Evolutionary conservation across 2,329 filamentous ascomycete genomes (phyloP).

Genomic region (Alternaria sp.): DNA sequence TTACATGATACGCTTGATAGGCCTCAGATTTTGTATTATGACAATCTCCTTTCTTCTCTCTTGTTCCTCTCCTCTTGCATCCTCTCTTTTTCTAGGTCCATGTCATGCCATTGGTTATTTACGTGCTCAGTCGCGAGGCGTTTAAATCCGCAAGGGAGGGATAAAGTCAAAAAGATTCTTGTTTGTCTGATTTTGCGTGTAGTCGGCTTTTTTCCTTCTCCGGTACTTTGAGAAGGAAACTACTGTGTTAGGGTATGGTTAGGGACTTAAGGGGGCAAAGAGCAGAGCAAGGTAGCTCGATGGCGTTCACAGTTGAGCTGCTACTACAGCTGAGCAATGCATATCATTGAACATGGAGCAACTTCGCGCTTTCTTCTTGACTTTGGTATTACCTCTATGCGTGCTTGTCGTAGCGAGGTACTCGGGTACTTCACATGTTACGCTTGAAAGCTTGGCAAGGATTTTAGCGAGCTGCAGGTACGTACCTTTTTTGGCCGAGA

Average conservation of each 20-base stretch:
- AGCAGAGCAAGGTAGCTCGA: slow-evolving; percentile 15
- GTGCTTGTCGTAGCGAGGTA: background rate
- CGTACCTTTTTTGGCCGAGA: slow-evolving; percentile 16
- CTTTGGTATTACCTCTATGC: background rate
- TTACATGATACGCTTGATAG: slow-evolving; percentile 35
- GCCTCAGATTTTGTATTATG: slow-evolving; percentile 46
- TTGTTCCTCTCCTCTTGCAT: slow-evolving; percentile 41
- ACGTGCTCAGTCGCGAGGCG: slow-evolving; percentile 33
- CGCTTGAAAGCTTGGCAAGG: slow-evolving; percentile 5
- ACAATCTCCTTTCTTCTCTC: slow-evolving; percentile 37
- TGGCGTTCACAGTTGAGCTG: slow-evolving; percentile 13
- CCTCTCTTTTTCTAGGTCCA: slow-evolving; percentile 37
- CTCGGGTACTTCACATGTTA: background rate
- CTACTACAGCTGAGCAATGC: slow-evolving; percentile 20
- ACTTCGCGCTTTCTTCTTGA: background rate
- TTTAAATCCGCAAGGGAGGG: slow-evolving; percentile 38
- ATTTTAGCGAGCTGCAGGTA: slow-evolving; percentile 10
- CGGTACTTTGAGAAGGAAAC: slow-evolving; percentile 17
- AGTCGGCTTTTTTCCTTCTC: slow-evolving; percentile 18
- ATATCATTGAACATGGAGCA: slow-evolving; percentile 19
- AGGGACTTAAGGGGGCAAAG: slow-evolving; percentile 12
- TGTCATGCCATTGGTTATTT: slow-evolving; percentile 26
- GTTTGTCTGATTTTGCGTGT: slow-evolving; percentile 24
- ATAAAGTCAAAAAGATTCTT: slow-evolving; percentile 32
- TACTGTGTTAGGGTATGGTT: slow-evolving; percentile 25